Evolutionary conservation across 805 yeast species (phyloP).

Genomic region (Saccharomyces kudriavzevii): DNA sequence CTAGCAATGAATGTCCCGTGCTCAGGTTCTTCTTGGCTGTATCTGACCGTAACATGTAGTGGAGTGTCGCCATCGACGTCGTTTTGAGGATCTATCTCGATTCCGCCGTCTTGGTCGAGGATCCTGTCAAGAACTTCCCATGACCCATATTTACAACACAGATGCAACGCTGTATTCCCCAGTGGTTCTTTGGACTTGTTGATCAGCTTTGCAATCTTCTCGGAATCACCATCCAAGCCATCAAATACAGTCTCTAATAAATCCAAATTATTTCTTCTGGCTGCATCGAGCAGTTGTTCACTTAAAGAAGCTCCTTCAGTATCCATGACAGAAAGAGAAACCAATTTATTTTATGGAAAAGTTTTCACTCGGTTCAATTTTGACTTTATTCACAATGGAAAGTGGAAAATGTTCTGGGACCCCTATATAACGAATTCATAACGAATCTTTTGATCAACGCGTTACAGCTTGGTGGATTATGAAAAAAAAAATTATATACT

Average conservation of each 20-base stretch:
- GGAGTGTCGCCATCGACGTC: constrained; percentile 78
- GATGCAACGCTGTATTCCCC: constrained; percentile 73
- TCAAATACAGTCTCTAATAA: constrained; percentile 51
- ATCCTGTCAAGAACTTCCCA: constrained; percentile 78
- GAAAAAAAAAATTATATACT: background rate
- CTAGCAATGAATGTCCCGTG: constrained; percentile 74
- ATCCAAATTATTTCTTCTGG: constrained; percentile 81
- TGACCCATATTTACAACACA: constrained; percentile 74
- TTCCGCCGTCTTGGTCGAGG: constrained; percentile 74
- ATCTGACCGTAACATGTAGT: constrained; percentile 74
- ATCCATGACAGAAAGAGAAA: constrained; percentile 8
- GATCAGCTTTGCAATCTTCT: constrained; percentile 41
- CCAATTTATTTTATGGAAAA: background rate
- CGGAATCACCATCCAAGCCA: constrained; percentile 31
- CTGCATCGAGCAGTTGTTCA: constrained; percentile 79
- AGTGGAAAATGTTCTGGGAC: background rate
- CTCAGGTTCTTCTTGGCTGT: constrained; percentile 72
- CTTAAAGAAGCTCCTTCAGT: constrained; percentile 64
- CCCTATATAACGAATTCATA: background rate
- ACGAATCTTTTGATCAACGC: background rate
- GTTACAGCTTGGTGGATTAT: background rate
- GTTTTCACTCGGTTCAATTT: background rate
- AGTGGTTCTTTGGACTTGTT: constrained; percentile 68
- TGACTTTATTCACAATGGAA: background rate
- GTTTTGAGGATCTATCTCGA: constrained; percentile 78